Evolutionary conservation across 2,329 filamentous ascomycete species (phyloP), one percentile per base, ranked within the genome.

Genomic region (Berkeleyomyces basicola): DNA sequence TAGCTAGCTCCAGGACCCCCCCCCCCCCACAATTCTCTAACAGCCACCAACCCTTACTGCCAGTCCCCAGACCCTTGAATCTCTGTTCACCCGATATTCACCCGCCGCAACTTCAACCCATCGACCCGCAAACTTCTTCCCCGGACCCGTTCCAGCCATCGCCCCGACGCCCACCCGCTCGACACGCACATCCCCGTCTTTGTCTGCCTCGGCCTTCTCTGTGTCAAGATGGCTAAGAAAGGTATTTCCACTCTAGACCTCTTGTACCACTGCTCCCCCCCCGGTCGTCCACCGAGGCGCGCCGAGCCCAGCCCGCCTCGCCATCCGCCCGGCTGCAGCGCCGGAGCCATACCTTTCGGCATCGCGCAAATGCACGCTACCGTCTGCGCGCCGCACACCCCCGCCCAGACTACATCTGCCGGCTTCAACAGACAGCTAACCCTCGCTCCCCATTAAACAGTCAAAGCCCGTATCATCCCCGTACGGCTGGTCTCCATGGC

Each of bases 401-500:
- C 42, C 42, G 1, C 23, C 43, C 7, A 23, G 23, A 23, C 23
- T 2, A 23, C 23, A 23, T 44, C 14, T 46, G 11, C 43, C 43
- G 3, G 11, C 43, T 43, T 9, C 11, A 5, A 7, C 9, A 10
- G 43, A 46, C 43, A 3, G 39, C 47, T 55, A n/a, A 39, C 23
- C 7, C 36, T n/a, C 43, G 4, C 3, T 46, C 43, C 43, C 4
- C 43, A 7, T 6, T 16, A 2, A 53, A 43, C 73, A 95, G 90
- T 80, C 66, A 97, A 97, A 80, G 88, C 91, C 71, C 90, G 95
- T 73, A 86, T 92, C 68, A 86, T 99, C 72, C 83, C 88, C 72
- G 92, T 96, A 74, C 91, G 93, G 73, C 86, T 99, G 68, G 79
- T 99, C 73, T 96, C 90, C 67, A 99, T 99, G 93, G 93, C 93